Base-by-base conservation (phyloP, 129 eudicot genomes). In the Escallonia herrerae region DNA sequence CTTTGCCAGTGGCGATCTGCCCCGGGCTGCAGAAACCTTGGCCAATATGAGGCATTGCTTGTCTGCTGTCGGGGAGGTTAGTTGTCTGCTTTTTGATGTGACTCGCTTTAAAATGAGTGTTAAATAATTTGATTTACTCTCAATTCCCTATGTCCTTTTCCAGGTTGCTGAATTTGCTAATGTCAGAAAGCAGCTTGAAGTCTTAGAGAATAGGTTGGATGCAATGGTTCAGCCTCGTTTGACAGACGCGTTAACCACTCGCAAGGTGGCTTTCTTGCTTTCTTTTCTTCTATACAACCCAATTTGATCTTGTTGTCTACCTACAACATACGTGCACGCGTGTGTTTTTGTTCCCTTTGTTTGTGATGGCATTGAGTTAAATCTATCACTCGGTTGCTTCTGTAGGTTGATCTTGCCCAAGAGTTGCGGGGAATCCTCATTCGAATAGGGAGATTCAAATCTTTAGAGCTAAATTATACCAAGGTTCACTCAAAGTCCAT, bases 131-230 rank as follows among this genome's bases (percentile, higher is more conserved):
- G 49, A 5, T 45, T 5, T 45, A 45, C 49, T 5, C 49, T 45
- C 49, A 45, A 5, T 1, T 22, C 1, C 1, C 33, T 22, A 7
- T 13, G 10, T 39, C 15, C 54, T 62, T 55, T 63, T 41, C 70
- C 87, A 94, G 99, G 99, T 94, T 78, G 99, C 99, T 71, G 99
- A 94, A 74, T 94, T 94, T 78, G 99, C 99, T 60, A 94, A 94
- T 65, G 83, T 94, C 47, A 89, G 96, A 80, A 94, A 81, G 90
- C 99, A 94, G 74, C 99, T 94, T 72, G 99, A 94, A 83, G 99
- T 94, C 60, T 78, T 94, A 71, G 99, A 94, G 77, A 97, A 94
- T 72, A 89, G 99, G 80, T 74, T 94, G 54, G 99, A 94, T 77
- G 80, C 93, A n/a, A 89, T 89, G 97, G 97, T 94, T 54, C 99